Evolutionary conservation across 768 basidiomycete genomes (phyloP).

Genomic region (Rhizopogon sp.): DNA sequence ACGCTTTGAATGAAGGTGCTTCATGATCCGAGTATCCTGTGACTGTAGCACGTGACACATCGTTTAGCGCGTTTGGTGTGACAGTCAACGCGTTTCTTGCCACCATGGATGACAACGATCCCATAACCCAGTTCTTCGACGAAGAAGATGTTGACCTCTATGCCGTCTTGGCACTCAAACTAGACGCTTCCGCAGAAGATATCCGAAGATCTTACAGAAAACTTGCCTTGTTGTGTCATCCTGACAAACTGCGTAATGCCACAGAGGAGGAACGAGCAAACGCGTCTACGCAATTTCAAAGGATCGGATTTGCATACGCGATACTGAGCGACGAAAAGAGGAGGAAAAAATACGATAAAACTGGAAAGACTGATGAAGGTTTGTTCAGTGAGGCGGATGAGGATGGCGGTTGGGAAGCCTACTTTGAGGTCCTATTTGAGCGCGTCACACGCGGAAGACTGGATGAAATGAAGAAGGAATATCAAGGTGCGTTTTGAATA

Average conservation of each 20-base stretch:
- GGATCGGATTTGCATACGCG: constrained; percentile 91
- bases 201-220: constrained; percentile 85
- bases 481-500: constrained; percentile 61
- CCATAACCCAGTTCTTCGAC: constrained; percentile 68
- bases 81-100: constrained; percentile 4
- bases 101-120: constrained; percentile 68
- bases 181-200: constrained; percentile 53
- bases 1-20: too few species aligned
- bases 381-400: constrained; percentile 67
- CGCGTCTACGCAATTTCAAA: constrained; percentile 80
- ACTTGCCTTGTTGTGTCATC: constrained; percentile 78
- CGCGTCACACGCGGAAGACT: constrained; percentile 80
- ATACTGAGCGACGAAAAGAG: constrained; percentile 77
- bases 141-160: constrained; percentile 75
- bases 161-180: constrained; percentile 54
- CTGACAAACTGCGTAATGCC: constrained; percentile 79
- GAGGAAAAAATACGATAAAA: constrained; percentile 75
- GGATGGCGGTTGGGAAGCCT: constrained; percentile 86
- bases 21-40: background rate
- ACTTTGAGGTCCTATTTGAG: constrained; percentile 89
- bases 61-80: constrained; percentile 3
- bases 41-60: constrained; percentile 5
- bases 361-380: constrained; percentile 81
- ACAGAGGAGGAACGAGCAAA: constrained; percentile 56
- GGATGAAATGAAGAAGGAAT: constrained; percentile 90